phyloP scores from a whole-genome alignment of 2,329 filamentous ascomycete genomes.

The Ceratocystis albifundus region DNA sequence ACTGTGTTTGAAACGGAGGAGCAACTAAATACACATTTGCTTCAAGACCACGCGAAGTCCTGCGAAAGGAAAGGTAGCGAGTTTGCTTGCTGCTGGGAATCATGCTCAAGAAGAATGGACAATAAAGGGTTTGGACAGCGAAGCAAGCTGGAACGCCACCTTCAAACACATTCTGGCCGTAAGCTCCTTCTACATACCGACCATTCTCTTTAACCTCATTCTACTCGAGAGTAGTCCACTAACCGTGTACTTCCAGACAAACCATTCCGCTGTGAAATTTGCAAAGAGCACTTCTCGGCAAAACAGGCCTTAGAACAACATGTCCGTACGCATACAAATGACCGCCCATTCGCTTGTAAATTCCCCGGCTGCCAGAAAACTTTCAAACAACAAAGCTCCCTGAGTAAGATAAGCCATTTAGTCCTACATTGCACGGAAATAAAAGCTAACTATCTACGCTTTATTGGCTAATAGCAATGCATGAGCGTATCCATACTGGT shows the following conservation, averaged over 20 bases:
- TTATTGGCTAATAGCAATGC: conserved; percentile 42
- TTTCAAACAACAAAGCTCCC: conserved; percentile 56
- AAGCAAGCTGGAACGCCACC: conserved; percentile 53
- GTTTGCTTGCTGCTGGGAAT: conserved; percentile 46
- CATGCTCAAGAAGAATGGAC: conserved; percentile 36
- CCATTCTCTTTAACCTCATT: conserved; percentile 22
- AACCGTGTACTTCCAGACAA: conserved; percentile 38
- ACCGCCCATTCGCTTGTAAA: conserved; percentile 50
- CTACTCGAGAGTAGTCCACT: conserved; percentile 24
- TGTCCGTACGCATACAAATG: conserved; percentile 53
- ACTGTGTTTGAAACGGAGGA: conserved; percentile 35
- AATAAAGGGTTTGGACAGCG: conserved; percentile 45
- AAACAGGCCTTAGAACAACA: conserved; percentile 59
- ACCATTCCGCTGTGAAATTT: conserved; percentile 45
- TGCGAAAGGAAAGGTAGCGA: conserved; percentile 37
- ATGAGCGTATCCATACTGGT: conserved; percentile 54
- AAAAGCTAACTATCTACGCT: conserved; percentile 15
- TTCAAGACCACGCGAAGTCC: conserved; percentile 38
- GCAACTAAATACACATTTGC: conserved; percentile 45
- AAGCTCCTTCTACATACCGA: conserved; percentile 28
- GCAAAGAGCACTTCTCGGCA: conserved; percentile 49
- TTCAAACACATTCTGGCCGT: conserved; percentile 55
- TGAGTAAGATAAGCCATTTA: conserved; percentile 39
- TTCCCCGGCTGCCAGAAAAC: conserved; percentile 41
- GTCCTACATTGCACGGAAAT: background rate